Conservation (phyloP, 2,329 filamentous ascomycete species). For the Magnaporthiopsis poae region DNA sequence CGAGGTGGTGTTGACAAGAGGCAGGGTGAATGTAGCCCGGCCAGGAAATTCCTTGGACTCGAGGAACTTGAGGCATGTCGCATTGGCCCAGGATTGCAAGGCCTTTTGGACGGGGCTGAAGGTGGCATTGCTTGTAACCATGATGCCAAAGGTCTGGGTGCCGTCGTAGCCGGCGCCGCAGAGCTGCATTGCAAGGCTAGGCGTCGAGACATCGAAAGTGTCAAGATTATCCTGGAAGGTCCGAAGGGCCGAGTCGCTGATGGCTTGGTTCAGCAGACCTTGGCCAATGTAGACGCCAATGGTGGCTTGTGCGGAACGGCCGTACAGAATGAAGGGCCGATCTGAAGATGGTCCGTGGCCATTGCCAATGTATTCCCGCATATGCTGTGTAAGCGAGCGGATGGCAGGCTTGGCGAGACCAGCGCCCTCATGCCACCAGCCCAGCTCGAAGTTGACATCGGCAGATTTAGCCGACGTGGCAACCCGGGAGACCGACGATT, state of each 20-base stretch:
- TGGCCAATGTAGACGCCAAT: conserved; percentile 28
- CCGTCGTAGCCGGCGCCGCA: conserved; percentile 21
- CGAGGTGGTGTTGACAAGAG: conserved; percentile 2
- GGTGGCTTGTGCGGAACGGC: conserved; percentile 19
- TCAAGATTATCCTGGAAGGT: conserved; percentile 19
- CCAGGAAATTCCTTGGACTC: conserved; percentile 14
- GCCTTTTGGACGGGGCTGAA: conserved; percentile 23
- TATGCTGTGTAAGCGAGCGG: conserved; percentile 18
- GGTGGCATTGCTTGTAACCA: conserved; percentile 22
- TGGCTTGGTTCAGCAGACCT: conserved; percentile 19
- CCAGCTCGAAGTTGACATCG: conserved; percentile 18
- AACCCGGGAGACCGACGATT: background rate
- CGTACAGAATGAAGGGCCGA: conserved; percentile 21
- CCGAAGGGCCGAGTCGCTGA: conserved; percentile 20
- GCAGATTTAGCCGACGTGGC: conserved; percentile 6
- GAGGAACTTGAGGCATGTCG: conserved; percentile 15
- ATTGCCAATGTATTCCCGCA: conserved; percentile 20
- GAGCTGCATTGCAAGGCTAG: conserved; percentile 27
- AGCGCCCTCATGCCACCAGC: conserved; percentile 18
- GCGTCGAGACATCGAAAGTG: conserved; percentile 17
- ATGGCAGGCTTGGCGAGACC: conserved; percentile 15
- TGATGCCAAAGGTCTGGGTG: conserved; percentile 25
- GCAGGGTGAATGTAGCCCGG: conserved; percentile 17
- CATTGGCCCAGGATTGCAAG: conserved; percentile 21
- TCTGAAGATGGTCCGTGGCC: conserved; percentile 15